Percentiles rank a stretch among this genome's conserved stretches.
Conservation (phyloP, 2,329 filamentous ascomycete species). For the Pseudogymnoascus sp. region DNA sequence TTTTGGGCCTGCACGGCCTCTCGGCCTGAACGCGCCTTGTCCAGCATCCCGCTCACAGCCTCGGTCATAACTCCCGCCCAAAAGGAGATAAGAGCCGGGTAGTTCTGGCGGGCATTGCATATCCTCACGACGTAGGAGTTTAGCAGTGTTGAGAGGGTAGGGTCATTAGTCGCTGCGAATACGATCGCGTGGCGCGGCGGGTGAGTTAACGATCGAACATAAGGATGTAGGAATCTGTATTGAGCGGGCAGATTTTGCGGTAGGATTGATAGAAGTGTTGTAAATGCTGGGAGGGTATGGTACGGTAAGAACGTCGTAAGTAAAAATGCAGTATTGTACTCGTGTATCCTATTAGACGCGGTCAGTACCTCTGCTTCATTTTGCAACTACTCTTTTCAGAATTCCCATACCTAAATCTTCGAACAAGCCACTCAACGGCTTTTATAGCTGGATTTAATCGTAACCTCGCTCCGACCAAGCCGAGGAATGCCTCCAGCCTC, state of each 20-base stretch:
- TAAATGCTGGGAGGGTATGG: slow-evolving; percentile 77
- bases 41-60: slow-evolving; percentile 74
- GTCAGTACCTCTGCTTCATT: slow-evolving; percentile 11
- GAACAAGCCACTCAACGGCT: slow-evolving; percentile 88
- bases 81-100: slow-evolving; percentile 73
- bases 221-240: slow-evolving; percentile 80
- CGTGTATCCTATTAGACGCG: slow-evolving; percentile 61
- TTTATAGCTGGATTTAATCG: slow-evolving; percentile 83
- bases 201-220: slow-evolving; percentile 67
- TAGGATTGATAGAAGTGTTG: slow-evolving; percentile 79
- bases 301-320: slow-evolving; percentile 88
- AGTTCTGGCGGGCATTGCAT: slow-evolving; percentile 63
- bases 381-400: neutral
- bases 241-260: slow-evolving; percentile 66
- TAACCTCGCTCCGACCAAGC: slow-evolving; percentile 67
- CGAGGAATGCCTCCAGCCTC: slow-evolving; percentile 75
- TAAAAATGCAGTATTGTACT: slow-evolving; percentile 74
- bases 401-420: slow-evolving; percentile 68
- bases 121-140: slow-evolving; percentile 74
- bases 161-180: slow-evolving; percentile 73
- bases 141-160: slow-evolving; percentile 65
- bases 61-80: slow-evolving; percentile 88
- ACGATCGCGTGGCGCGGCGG: slow-evolving; percentile 78
- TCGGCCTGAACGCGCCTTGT: slow-evolving; percentile 68
- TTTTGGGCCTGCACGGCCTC: slow-evolving; percentile 70